These are phyloP conservation scores for Citrus glauca DNA, from an alignment of 345 rosid species.

Conservation along the genomic window DNA sequence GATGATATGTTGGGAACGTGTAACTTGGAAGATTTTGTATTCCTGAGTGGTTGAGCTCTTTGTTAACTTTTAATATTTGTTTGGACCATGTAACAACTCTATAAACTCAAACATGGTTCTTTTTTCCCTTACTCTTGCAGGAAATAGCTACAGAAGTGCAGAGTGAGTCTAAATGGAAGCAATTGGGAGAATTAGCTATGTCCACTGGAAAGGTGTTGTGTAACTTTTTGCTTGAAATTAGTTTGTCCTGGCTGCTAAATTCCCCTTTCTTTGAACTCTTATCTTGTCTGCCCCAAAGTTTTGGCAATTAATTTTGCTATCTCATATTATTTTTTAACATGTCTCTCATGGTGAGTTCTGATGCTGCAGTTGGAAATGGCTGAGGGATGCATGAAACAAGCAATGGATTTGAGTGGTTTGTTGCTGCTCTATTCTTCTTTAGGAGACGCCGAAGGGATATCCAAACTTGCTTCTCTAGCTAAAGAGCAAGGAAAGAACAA, in stretches of 20 bases:
- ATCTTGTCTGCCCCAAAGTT: neutral
- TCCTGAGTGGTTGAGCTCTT: neutral
- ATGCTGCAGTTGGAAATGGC: conserved; percentile 90
- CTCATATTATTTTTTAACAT: neutral
- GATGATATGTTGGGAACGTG: neutral
- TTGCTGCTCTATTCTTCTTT: conserved; percentile 91
- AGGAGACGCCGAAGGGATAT: conserved; percentile 93
- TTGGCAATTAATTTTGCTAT: neutral
- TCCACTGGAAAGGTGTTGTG: conserved; percentile 78
- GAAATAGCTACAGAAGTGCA: conserved; percentile 79
- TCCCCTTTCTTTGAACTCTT: neutral
- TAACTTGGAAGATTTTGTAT: neutral
- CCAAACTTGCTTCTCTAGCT: conserved; percentile 76
- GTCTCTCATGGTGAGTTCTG: conserved; percentile 15
- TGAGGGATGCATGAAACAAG: conserved; percentile 90
- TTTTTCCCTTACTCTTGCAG: conserved; percentile 33
- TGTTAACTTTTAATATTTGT: conserved; percentile 4
- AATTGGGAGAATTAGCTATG: conserved; percentile 96
- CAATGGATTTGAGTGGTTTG: conserved; percentile 95
- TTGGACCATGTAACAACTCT: conserved; percentile 4
- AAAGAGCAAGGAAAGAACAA: conserved; percentile 97
- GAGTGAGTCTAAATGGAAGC: conserved; percentile 98
- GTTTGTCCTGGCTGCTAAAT: neutral
- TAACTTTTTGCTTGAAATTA: neutral
- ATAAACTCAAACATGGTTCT: neutral